phyloP scores from a whole-genome alignment of 768 basidiomycete genomes.

The Tephrocybe sp. region DNA sequence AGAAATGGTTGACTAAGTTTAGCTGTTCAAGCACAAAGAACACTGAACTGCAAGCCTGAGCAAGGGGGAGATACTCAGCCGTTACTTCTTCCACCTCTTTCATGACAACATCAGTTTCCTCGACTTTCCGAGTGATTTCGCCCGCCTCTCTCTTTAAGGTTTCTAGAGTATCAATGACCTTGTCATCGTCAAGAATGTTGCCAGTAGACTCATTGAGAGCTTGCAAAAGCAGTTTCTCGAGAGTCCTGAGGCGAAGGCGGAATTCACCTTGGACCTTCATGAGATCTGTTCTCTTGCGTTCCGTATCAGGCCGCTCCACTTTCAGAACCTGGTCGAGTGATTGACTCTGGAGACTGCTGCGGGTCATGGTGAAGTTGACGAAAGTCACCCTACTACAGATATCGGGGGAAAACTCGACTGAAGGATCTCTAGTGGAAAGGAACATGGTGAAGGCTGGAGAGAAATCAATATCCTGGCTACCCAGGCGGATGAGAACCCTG shows the following conservation, averaged over 20 bases:
- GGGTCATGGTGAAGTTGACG: conserved; percentile 98
- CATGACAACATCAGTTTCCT: conserved; percentile 96
- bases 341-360: conserved; percentile 97
- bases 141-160: conserved; percentile 95
- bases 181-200: conserved; percentile 98
- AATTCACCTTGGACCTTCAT: conserved; percentile 99
- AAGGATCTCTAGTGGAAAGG: conserved; percentile 95
- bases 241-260: conserved; percentile 84
- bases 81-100: conserved; percentile 95
- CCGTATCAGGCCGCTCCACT: conserved; percentile 95
- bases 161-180: conserved; percentile 95
- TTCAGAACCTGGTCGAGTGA: conserved; percentile 96
- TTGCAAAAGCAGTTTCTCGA: conserved; percentile 91
- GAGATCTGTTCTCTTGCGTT: conserved; percentile 91
- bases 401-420: conserved; percentile 96
- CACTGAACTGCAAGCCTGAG: conserved; percentile 93
- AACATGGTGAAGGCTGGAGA: conserved; percentile 99
- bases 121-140: conserved; percentile 93
- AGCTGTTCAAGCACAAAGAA: conserved; percentile 98
- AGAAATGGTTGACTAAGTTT: conserved; percentile 94
- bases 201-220: conserved; percentile 96
- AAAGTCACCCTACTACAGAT: conserved; percentile 97
- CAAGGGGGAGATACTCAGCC: conserved; percentile 89
- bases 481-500: conserved; percentile 93
- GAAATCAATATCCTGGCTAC: conserved; percentile 98